Evolutionary conservation across 345 rosid genomes (phyloP).

Genomic region (Pelargonium nanum): DNA sequence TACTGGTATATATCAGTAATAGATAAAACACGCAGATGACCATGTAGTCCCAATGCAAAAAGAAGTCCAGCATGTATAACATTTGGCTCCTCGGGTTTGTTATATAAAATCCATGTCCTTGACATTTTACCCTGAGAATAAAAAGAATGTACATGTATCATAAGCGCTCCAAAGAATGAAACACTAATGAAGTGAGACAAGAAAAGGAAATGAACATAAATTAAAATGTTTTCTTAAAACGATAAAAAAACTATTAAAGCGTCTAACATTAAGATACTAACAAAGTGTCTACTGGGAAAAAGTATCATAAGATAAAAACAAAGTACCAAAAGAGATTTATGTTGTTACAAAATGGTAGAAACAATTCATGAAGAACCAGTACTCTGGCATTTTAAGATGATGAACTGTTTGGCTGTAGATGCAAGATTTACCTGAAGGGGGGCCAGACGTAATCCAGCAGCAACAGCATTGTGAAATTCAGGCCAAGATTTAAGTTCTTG

Average conservation of each 20-base stretch:
- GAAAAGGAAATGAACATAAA: neutral
- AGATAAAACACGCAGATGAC: conserved; percentile 63
- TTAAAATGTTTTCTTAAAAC: too few relatives aligned
- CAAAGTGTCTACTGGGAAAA: neutral
- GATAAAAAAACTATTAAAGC: too few relatives aligned
- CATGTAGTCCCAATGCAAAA: conserved; percentile 89
- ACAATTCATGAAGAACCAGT: neutral
- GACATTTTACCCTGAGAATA: conserved; percentile 82
- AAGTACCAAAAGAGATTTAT: too few relatives aligned
- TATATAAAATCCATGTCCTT: conserved; percentile 88
- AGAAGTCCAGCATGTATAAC: conserved; percentile 88
- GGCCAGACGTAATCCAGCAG: conserved; percentile 87
- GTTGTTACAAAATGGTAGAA: neutral
- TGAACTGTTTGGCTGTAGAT: neutral
- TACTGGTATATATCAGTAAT: conserved; percentile 78
- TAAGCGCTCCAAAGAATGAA: conserved; percentile 5
- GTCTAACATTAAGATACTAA: neutral
- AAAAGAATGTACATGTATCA: conserved; percentile 2
- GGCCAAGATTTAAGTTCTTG: conserved; percentile 97
- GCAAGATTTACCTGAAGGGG: conserved; percentile 66
- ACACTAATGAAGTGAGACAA: neutral
- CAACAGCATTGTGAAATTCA: conserved; percentile 99
- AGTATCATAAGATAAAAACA: neutral
- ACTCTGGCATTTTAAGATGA: neutral
- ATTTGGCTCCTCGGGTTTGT: conserved; percentile 84